Evolutionary conservation across 805 yeast genomes (phyloP).

Genomic region (Osmozyma mogii): DNA sequence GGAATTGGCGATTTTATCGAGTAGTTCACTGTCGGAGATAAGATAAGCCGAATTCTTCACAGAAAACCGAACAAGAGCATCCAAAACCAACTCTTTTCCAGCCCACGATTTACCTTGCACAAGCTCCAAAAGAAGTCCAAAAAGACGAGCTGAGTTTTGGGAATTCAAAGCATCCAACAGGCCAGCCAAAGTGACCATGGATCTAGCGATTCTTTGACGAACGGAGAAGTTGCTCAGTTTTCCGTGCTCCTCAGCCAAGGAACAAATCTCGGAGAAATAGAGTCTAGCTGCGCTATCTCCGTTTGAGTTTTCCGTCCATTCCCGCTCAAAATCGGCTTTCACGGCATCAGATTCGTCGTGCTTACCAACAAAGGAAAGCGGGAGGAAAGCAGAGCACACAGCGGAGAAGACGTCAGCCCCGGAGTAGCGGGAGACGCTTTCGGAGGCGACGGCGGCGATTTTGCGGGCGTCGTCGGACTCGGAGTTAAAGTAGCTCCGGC

Average conservation of each 20-base stretch:
- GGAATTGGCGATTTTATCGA: conserved; percentile 32
- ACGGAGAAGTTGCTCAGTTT: conserved; percentile 52
- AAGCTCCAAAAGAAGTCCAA: conserved; percentile 49
- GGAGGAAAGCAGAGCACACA: conserved; percentile 59
- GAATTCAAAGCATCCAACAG: conserved; percentile 24
- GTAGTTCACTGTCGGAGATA: conserved; percentile 14
- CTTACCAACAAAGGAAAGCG: conserved; percentile 71
- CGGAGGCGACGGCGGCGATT: conserved; percentile 54
- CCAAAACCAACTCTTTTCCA: conserved; percentile 74
- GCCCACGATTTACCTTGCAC: conserved; percentile 77
- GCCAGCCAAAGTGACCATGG: conserved; percentile 53
- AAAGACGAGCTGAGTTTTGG: too few relatives aligned
- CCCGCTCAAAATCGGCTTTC: conserved; percentile 43
- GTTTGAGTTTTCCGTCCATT: conserved; percentile 73
- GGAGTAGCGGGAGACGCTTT: conserved; percentile 60
- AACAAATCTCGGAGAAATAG: conserved; percentile 62
- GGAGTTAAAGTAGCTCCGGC: conserved; percentile 50
- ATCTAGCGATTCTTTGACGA: conserved; percentile 62
- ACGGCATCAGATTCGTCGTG: conserved; percentile 50
- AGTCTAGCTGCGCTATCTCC: conserved; percentile 70
- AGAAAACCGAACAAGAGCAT: conserved; percentile 57
- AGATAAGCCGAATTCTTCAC: conserved; percentile 36
- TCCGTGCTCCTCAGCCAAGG: conserved; percentile 42
- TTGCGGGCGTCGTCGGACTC: conserved; percentile 36
- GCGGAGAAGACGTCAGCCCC: conserved; percentile 52